phyloP scores from a whole-genome alignment of 2,329 filamentous ascomycete genomes.

The Trichoderma sp. region DNA sequence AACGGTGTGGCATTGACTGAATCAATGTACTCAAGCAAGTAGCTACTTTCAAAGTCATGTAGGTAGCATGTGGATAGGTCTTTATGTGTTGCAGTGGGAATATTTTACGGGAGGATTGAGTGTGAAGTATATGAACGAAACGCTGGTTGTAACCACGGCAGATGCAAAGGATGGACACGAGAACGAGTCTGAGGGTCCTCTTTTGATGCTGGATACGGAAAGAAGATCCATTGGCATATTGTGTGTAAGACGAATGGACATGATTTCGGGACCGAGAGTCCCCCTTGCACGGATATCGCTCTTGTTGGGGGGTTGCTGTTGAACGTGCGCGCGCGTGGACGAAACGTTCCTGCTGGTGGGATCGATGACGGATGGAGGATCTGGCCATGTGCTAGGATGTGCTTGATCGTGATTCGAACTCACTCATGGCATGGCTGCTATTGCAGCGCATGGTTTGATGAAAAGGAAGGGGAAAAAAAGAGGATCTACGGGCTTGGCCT shows the following conservation, averaged over 20 bases:
- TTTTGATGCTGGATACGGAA: neutral
- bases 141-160: neutral
- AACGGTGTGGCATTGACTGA: neutral
- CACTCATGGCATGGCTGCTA: neutral
- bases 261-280: neutral
- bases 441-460: neutral
- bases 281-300: neutral
- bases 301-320: neutral
- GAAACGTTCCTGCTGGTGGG: neutral
- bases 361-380: neutral
- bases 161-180: neutral
- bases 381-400: neutral
- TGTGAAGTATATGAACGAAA: neutral
- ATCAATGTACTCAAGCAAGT: neutral
- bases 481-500: neutral
- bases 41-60: neutral
- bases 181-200: neutral
- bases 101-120: neutral
- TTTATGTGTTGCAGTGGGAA: neutral
- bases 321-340: neutral
- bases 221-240: neutral
- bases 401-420: neutral
- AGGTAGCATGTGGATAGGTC: neutral
- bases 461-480: neutral
- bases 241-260: neutral